Percentiles rank a stretch among this genome's conserved stretches.
Conservation (phyloP, 345 rosid species). For the Eucalyptus shirleyi region DNA sequence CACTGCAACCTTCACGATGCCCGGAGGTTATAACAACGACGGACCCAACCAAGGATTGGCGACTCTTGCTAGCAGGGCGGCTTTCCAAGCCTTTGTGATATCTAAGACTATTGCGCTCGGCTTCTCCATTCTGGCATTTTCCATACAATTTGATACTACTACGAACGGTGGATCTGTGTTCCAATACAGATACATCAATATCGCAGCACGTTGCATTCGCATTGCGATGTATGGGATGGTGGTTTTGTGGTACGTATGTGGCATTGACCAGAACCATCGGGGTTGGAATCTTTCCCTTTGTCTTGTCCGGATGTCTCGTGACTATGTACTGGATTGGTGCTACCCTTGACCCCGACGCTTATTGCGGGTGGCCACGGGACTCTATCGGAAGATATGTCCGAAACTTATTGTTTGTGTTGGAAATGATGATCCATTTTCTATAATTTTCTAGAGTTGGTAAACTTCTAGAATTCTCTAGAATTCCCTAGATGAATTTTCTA, state of each 20-base stretch:
- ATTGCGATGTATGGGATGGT: accelerated
- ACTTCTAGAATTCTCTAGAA: no score
- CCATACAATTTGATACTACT: accelerated
- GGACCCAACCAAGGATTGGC: accelerated
- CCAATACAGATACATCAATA: accelerated
- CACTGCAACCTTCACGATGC: neutral
- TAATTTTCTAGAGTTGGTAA: no score
- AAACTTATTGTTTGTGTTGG: neutral
- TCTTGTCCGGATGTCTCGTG: neutral
- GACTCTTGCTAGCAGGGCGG: neutral
- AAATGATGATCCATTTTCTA: no score
- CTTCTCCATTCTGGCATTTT: accelerated
- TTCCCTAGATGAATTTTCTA: no score
- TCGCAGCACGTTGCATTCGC: accelerated
- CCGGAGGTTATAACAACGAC: neutral
- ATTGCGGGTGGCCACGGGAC: accelerated
- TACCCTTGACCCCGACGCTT: accelerated
- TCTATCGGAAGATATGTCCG: neutral
- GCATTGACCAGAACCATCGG: neutral
- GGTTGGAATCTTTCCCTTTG: neutral
- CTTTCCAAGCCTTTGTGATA: neutral
- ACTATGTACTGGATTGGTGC: accelerated
- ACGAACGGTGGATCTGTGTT: accelerated
- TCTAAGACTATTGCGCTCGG: neutral
- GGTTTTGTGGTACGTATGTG: neutral